Base-by-base conservation (phyloP, 768 basidiomycete genomes). In the Sporobolomyces phaffii region DNA sequence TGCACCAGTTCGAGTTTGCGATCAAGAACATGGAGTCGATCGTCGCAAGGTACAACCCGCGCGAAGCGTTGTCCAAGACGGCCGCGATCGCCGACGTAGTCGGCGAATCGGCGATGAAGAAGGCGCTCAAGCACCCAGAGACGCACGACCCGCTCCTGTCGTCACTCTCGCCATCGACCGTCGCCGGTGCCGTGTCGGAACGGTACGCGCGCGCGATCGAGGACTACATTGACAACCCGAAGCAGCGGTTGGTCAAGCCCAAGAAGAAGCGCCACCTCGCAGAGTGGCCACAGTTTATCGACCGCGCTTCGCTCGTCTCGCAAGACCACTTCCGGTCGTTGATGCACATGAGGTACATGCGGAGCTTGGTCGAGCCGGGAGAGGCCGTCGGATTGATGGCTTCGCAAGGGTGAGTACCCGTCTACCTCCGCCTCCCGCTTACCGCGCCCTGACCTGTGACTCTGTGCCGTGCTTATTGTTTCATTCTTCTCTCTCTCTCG, bases 311-410 rank as follows among this genome's bases (percentile, higher is more conserved):
- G 63, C 72, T 75, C 44, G 68, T 78, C 22, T 31, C 58, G 4
- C 61, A 72, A 38, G 77, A 77, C 52, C 74, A 75, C 60, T 98
- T 99, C 84, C 83, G 85, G 43, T 77, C 84, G 28, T 78, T 98
- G 72, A 92, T 94, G 85, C 86, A 91, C 73, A 83, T 89, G 75
- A 90, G 94, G 77, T 99, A 97, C 77, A 82, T 98, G 83, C 83
- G 88, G 64, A 90, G 90, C 76, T 79, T 99, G 59, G 90, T 92
- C 5, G 96, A 99, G 65, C 92, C 96, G 7, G 96, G 96, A 69
- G 96, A 99, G 79, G 92, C 96, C n/a, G 94, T 99, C 36, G 96
- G 96, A 44, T 78, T 98, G 50, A 81, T 99, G 51, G 96, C 96
- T 15, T 94, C 94, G 22, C 96, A 99, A 81, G 91, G 93, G 94